Evolutionary conservation across 2,329 filamentous ascomycete species (phyloP).

Genomic region (Fusarium denticulatum): DNA sequence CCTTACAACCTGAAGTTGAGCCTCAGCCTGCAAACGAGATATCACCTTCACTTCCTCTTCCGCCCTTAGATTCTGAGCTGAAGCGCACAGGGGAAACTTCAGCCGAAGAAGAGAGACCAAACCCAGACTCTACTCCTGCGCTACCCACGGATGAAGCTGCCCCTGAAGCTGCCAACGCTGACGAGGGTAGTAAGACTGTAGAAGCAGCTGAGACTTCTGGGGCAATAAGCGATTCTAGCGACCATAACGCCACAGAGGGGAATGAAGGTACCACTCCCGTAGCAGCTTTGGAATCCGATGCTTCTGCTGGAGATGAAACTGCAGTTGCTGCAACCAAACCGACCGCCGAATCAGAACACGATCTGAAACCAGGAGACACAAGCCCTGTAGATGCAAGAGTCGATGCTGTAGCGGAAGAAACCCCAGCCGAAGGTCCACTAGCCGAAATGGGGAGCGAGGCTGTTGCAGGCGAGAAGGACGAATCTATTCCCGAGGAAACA

Average conservation of each 20-base stretch:
- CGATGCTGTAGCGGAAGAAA: background rate
- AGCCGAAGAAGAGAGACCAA: background rate
- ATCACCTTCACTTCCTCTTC: background rate
- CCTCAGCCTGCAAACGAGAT: background rate
- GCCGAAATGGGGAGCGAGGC: background rate
- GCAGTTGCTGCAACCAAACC: background rate
- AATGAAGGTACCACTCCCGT: background rate
- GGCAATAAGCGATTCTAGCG: background rate
- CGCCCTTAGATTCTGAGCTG: background rate
- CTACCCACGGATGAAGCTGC: background rate
- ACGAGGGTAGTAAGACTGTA: slow-evolving; percentile 3
- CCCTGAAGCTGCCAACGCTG: background rate
- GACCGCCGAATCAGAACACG: background rate
- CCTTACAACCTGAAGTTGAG: slow-evolving; percentile 4
- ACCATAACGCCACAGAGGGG: background rate
- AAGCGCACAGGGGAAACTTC: background rate
- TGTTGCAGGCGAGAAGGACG: background rate
- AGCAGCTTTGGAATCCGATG: background rate
- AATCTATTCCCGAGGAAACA: background rate
- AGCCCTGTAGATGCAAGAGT: background rate
- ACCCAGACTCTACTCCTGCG: background rate
- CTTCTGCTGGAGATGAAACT: background rate
- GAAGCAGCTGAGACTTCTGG: background rate
- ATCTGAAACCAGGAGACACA: background rate
- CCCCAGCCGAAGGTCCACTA: background rate